These are phyloP conservation scores for Zalaria obscura DNA, from an alignment of 2,329 filamentous ascomycete genomes.

Conservation along the genomic window DNA sequence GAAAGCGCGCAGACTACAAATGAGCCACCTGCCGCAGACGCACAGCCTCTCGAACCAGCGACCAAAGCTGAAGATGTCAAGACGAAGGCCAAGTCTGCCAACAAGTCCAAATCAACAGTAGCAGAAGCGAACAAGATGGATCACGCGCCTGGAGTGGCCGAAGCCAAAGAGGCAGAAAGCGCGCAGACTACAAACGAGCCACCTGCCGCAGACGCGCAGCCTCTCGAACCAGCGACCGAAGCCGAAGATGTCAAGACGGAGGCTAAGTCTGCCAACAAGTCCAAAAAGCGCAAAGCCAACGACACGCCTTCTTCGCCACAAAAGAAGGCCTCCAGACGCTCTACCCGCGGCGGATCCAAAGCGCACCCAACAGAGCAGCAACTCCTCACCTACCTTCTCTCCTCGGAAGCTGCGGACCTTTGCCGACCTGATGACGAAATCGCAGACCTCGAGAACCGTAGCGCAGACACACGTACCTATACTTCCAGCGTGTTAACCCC, in stretches of 20 bases:
- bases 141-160: neutral
- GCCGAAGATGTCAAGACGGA: neutral
- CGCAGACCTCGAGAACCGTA: conserved; percentile 12
- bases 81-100: too few species aligned
- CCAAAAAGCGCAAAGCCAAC: conserved; percentile 11
- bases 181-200: neutral
- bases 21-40: neutral
- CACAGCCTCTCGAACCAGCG: neutral
- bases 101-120: too few species aligned
- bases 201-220: too few species aligned
- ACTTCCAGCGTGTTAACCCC: conserved; percentile 19
- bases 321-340: conserved; percentile 16
- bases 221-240: neutral
- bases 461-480: conserved; percentile 16
- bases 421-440: conserved; percentile 20
- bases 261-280: conserved; percentile 1
- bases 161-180: neutral
- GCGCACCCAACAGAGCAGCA: conserved; percentile 12
- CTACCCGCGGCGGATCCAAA: conserved; percentile 12
- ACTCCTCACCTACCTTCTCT: conserved; percentile 20
- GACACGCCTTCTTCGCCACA: conserved; percentile 7
- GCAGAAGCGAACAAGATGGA: neutral
- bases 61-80: neutral
- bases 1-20: neutral
- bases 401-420: conserved; percentile 13